Percentiles rank a stretch among this genome's conserved stretches.
Evolutionary conservation across 2,329 filamentous ascomycete genomes (phyloP).

Genomic region (Alternaria sp.): DNA sequence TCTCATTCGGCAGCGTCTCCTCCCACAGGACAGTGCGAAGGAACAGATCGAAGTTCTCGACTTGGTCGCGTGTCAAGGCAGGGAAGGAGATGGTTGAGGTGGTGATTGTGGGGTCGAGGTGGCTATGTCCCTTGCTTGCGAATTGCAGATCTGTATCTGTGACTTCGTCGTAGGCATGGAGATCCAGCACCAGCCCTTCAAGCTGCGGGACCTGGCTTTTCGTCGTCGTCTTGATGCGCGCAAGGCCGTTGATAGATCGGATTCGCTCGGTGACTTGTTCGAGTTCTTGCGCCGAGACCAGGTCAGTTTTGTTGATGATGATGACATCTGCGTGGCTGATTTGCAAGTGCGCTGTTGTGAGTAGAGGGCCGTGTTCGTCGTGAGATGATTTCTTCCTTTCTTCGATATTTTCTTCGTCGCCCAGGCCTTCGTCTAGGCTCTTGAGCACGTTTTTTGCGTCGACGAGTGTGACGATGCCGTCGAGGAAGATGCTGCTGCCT

Average conservation of each 20-base stretch:
- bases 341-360: constrained; percentile 94
- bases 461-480: constrained; percentile 94
- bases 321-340: constrained; percentile 97
- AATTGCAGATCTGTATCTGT: constrained; percentile 69
- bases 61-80: constrained; percentile 61
- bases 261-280: constrained; percentile 73
- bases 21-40: constrained; percentile 87
- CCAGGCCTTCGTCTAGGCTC: constrained; percentile 72
- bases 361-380: constrained; percentile 65
- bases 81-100: constrained; percentile 77
- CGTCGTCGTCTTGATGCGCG: constrained; percentile 80
- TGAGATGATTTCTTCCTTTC: constrained; percentile 54
- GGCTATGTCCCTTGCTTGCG: constrained; percentile 79
- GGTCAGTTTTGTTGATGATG: constrained; percentile 90
- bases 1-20: constrained; percentile 59
- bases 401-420: constrained; percentile 55
- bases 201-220: constrained; percentile 80
- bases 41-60: constrained; percentile 77
- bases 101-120: constrained; percentile 87
- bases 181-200: constrained; percentile 84
- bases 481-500: constrained; percentile 92
- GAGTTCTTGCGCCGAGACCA: constrained; percentile 75
- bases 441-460: constrained; percentile 91
- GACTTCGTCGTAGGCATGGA: constrained; percentile 91
- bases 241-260: constrained; percentile 85